Conservation (phyloP, 306 rosid genomes). For the Cicer bijugum region DNA sequence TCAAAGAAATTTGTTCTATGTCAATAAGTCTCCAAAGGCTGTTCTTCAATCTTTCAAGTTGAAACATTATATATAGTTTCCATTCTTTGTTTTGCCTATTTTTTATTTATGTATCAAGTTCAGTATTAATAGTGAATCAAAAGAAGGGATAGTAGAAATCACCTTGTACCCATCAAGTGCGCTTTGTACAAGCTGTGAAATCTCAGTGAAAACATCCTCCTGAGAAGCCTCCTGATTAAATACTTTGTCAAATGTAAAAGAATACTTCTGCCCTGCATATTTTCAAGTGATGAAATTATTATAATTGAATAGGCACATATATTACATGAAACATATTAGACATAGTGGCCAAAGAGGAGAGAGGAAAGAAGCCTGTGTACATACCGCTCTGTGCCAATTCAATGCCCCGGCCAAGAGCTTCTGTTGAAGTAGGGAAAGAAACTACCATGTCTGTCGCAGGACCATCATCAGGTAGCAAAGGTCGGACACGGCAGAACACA, state of each 20-base stretch:
- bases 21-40: not conserved
- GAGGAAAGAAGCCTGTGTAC: not conserved
- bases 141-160: slow-evolving; percentile 16
- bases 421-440: slow-evolving; percentile 81
- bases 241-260: slow-evolving; percentile 93
- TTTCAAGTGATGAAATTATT: slow-evolving; percentile 25
- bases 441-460: slow-evolving; percentile 63
- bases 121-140: not conserved
- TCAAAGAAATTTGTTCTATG: not conserved
- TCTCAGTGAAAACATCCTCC: slow-evolving; percentile 80
- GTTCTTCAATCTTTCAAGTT: not conserved
- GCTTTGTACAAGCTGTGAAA: slow-evolving; percentile 93
- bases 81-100: not conserved
- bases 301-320: not conserved
- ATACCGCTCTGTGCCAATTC: slow-evolving; percentile 84
- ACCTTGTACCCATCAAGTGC: slow-evolving; percentile 99
- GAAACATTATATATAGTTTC: not conserved
- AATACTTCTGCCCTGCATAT: slow-evolving; percentile 76
- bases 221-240: slow-evolving; percentile 82
- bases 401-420: slow-evolving; percentile 79
- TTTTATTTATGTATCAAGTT: not conserved
- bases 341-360: slow-evolving; percentile 7
- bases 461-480: slow-evolving; percentile 82
- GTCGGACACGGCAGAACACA: slow-evolving; percentile 70
- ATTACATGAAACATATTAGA: slow-evolving; percentile 12